These are phyloP conservation scores for Metschnikowia drakensbergensis DNA, from an alignment of 805 yeast genomes.

Conservation along the genomic window DNA sequence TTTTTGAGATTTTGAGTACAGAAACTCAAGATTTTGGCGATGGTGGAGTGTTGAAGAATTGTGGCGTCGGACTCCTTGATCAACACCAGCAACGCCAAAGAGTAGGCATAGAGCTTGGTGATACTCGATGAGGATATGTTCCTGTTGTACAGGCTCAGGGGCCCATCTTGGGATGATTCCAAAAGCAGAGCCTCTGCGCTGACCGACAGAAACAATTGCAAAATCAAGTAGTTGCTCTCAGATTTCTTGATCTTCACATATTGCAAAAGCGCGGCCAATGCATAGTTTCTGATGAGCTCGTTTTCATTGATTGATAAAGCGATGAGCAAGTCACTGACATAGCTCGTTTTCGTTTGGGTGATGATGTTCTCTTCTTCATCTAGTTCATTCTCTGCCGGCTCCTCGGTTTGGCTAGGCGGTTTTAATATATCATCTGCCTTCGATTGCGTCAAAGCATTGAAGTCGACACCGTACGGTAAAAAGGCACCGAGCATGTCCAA, in stretches of 20 bases:
- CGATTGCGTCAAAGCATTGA: conserved; percentile 21
- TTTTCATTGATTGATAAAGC: conserved; percentile 31
- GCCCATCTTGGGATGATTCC: neutral
- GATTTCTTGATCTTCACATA: conserved; percentile 30
- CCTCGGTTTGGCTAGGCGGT: conserved; percentile 2
- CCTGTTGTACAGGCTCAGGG: conserved; percentile 12
- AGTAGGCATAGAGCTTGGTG: conserved; percentile 28
- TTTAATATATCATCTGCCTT: conserved; percentile 8
- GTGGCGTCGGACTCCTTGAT: conserved; percentile 34
- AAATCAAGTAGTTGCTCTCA: conserved; percentile 34
- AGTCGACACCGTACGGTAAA: conserved; percentile 35
- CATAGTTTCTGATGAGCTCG: conserved; percentile 34
- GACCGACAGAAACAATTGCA: conserved; percentile 29
- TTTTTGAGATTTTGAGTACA: conserved; percentile 45
- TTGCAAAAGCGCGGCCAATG: conserved; percentile 28
- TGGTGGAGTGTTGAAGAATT: conserved; percentile 36
- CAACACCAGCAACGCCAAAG: conserved; percentile 35
- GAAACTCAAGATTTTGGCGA: conserved; percentile 41
- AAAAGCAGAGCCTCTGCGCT: conserved; percentile 23
- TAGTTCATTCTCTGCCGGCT: conserved; percentile 7
- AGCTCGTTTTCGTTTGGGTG: conserved; percentile 20
- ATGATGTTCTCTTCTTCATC: conserved; percentile 22
- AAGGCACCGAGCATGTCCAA: conserved; percentile 29
- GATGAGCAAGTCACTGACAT: conserved; percentile 29
- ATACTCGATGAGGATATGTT: conserved; percentile 19